Base-by-base conservation (phyloP, 164 flowering plant genomes). In the Litsea cubeba region DNA sequence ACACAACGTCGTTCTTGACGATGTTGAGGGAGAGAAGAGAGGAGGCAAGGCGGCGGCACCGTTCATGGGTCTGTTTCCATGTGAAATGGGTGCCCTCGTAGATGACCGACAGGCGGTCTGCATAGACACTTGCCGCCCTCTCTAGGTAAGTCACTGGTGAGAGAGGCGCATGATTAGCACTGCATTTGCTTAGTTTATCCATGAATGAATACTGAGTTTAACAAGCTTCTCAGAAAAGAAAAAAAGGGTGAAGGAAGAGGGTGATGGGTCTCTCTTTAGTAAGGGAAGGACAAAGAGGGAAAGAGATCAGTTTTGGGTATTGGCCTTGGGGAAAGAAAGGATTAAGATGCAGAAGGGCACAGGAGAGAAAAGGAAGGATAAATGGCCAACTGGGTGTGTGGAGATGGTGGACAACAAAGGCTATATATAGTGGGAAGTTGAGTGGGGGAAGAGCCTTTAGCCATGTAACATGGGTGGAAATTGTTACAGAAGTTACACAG, bases 141-240 rank as follows among this genome's bases (percentile, higher is more conserved):
- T 82, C 79, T 25, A 76, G 81, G 65, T 83, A 86, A 7, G 75
- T 73, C 2, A 86, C 24, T 24, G 89, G 87, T n/a, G 89, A 80
- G 0, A 84, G 73, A 1, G 89, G 84, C 0, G 75, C 62, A 0
- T 78, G 81, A 25, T 84, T 84, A 3, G 87, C 74, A 11, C 78
- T 28, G 10, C 78, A 68, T 18, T 84, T 83, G 68, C 78, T 84
- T 65, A 86, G 71, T 22, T 35, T 72, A 58, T 86, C 87, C 88
- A 84, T 81, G 5, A 30, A 25, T 3, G 60, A 54, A 54, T 54
- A 14, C 6, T 51, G 17, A 15, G 60, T 54, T 54, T 54, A 14
- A 15, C 12, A 54, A 54, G n/a, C 17, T 54, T 40, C 7, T 54
- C 20, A 54, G 60, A 54, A 18, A 1, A n/a, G n/a, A n/a, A 20